Base-by-base conservation (phyloP, 2,329 filamentous ascomycete genomes). In the Xylariaceae sp. region DNA sequence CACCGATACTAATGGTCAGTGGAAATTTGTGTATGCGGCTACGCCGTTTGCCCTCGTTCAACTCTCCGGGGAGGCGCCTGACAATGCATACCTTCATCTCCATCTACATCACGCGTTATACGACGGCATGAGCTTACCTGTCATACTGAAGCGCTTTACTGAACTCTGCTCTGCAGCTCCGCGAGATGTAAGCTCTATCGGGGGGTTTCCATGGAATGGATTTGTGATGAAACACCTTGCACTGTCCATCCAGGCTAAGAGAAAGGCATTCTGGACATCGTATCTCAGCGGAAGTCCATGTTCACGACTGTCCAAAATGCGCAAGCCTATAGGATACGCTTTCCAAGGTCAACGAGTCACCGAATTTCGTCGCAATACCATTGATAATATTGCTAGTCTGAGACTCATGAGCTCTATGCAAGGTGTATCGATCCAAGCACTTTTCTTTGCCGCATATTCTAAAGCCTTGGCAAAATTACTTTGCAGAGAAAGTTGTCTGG, bases 51-150 rank as follows among this genome's bases (percentile, higher is more conserved):
- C 67, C 2, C 52, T 59, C 4, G 41, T 75, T 2, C 32, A 42
- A 0, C 53, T 67, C 0, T 33, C 59, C 2, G 52, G 59, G 1
- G 47, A 59, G 3, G 50, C 58, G 0, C 32, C 58, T 0, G 57
- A 61, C 0, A 54, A 59, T 3, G 72, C 70, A 62, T 33, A 58
- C 0, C 49, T 85, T 3, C 72, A 80, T 2, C 75, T 91, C 4
- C 77, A 77, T 21, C 86, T 97, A 4, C 92, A 96, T 58, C 92
- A 97, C 68, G 89, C 89, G 0, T 77, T 97, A 0, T 97, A 97
- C 66, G 93, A 97, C 68, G 92, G 87, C 5, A 79, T 95, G 55
- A 94, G 89, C 63, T 75, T 97, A 4, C 82, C 86, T 1, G 67
- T 79, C 0, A 73, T 96, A 5, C 74, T 91, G 18, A 67, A 78